Percentiles rank a stretch among this genome's conserved stretches.
These are phyloP conservation scores for Chaetothyriales sp. DNA, from an alignment of 2,329 filamentous ascomycete species.

Conservation along the genomic window DNA sequence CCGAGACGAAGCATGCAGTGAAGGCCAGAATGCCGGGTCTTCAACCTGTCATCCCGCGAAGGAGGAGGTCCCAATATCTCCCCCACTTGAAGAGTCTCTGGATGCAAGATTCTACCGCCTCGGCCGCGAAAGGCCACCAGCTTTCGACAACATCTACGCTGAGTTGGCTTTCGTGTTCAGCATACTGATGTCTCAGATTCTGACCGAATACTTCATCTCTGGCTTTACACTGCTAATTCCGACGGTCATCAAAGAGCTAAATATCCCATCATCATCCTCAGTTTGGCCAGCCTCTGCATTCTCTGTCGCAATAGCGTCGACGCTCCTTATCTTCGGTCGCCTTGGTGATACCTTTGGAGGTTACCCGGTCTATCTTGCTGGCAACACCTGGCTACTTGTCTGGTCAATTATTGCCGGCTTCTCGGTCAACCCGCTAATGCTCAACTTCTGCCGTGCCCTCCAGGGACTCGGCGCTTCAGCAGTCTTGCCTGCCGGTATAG, in stretches of 20 bases:
- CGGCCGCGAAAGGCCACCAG: conserved; percentile 47
- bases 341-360: conserved; percentile 49
- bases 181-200: conserved; percentile 49
- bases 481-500: conserved; percentile 55
- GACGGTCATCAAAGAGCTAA: conserved; percentile 45
- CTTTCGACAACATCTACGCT: conserved; percentile 39
- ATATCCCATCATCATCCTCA: conserved; percentile 52
- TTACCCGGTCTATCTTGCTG: conserved; percentile 50
- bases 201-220: conserved; percentile 61
- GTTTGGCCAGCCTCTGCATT: conserved; percentile 43
- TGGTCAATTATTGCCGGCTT: conserved; percentile 62
- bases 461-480: conserved; percentile 63
- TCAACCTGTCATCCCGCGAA: neutral
- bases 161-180: conserved; percentile 52
- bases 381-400: conserved; percentile 48
- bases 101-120: conserved; percentile 40
- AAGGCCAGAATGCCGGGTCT: neutral
- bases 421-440: conserved; percentile 52
- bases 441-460: conserved; percentile 59
- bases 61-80: conserved; percentile 4
- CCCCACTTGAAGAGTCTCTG: conserved; percentile 15
- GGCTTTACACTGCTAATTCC: conserved; percentile 61
- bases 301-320: conserved; percentile 35
- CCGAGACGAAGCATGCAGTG: neutral
- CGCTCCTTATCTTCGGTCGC: conserved; percentile 41